Conservation (phyloP, 352 stramenopile species). For the Elongisporangium anandrum region DNA sequence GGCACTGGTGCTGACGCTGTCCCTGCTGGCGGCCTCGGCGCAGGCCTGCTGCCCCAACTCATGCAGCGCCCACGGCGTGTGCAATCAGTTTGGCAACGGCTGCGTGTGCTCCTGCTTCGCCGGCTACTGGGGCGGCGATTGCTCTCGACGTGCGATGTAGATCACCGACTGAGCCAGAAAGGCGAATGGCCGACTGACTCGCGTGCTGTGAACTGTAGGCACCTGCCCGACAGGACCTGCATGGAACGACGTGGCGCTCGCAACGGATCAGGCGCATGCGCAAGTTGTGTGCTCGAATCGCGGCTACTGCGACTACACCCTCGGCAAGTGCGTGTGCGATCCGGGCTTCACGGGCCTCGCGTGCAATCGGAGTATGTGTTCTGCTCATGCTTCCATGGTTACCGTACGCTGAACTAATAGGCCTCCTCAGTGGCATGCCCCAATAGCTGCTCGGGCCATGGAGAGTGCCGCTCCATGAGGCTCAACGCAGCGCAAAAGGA, state of each 20-base stretch:
- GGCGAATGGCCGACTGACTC: no score
- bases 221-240: conserved; percentile 45
- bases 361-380: conserved; percentile 67
- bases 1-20: conserved; percentile 9
- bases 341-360: conserved; percentile 66
- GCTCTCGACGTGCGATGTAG: conserved; percentile 64
- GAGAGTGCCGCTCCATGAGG: conserved; percentile 71
- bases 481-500: conserved; percentile 61
- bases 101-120: conserved; percentile 82
- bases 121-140: conserved; percentile 88
- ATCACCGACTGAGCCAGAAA: no score
- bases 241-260: conserved; percentile 55
- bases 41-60: conserved; percentile 52
- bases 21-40: conserved; percentile 3
- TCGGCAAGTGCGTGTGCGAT: conserved; percentile 72
- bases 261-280: conserved; percentile 54
- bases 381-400: not conserved
- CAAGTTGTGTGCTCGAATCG: conserved; percentile 56
- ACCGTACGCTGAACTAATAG: not conserved
- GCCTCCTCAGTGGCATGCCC: conserved; percentile 53
- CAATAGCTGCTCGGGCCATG: conserved; percentile 54
- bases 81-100: conserved; percentile 52
- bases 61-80: conserved; percentile 61
- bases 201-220: conserved; percentile 17
- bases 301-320: conserved; percentile 55